These are phyloP conservation scores for Penicillium sp. DNA, from an alignment of 2,329 filamentous ascomycete genomes.

Conservation along the genomic window DNA sequence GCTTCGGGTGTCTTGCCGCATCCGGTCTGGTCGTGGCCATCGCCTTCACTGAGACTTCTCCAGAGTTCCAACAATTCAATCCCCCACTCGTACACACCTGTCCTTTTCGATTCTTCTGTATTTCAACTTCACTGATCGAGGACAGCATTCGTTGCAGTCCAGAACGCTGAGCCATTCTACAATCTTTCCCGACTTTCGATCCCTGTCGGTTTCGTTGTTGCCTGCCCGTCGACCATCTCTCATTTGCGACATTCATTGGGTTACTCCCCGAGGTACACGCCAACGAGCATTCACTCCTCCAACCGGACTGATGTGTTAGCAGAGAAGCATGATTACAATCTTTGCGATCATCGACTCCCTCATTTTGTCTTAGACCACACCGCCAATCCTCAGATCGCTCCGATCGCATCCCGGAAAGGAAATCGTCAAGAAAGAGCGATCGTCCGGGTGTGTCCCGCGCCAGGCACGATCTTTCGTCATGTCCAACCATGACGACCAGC, in stretches of 20 bases:
- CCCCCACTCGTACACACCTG: not conserved
- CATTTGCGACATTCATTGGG: not conserved
- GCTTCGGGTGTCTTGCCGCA: conserved; percentile 6
- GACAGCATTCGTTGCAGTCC: not conserved
- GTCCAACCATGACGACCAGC: conserved; percentile 20
- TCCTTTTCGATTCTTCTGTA: not conserved
- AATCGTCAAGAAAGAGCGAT: conserved; percentile 8
- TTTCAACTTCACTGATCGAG: not conserved
- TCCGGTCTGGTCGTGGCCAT: conserved; percentile 4
- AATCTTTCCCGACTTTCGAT: not conserved
- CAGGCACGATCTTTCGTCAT: conserved; percentile 22
- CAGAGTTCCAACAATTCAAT: not conserved
- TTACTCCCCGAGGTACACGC: not conserved
- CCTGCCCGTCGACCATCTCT: not conserved
- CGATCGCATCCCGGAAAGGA: not conserved
- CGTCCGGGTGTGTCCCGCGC: conserved; percentile 15
- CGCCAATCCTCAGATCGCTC: not conserved
- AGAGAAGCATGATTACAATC: not conserved
- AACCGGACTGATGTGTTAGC: not conserved
- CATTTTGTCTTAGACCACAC: not conserved
- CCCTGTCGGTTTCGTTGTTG: not conserved
- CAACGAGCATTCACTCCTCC: not conserved
- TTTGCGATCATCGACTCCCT: not conserved
- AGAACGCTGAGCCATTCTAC: not conserved
- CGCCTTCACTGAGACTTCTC: not conserved